phyloP scores from a whole-genome alignment of 352 stramenopile species.

The Phytopythium helicoides region DNA sequence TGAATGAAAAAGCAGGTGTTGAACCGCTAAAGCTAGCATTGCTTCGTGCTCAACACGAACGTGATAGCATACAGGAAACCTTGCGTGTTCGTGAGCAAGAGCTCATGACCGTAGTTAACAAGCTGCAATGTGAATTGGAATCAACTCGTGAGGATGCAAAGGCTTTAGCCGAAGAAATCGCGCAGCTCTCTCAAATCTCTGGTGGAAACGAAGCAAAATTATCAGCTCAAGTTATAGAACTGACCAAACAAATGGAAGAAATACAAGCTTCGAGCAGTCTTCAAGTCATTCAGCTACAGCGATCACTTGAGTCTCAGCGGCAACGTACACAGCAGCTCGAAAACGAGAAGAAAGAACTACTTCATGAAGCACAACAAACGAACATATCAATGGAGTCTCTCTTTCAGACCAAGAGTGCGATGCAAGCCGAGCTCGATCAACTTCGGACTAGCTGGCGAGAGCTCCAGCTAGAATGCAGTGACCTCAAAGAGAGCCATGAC shows the following conservation, averaged over 20 bases:
- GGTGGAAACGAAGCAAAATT: constrained; percentile 42
- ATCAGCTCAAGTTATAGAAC: constrained; percentile 35
- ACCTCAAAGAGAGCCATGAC: constrained; percentile 56
- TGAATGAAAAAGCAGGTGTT: constrained; percentile 14
- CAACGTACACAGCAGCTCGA: constrained; percentile 45
- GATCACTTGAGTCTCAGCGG: constrained; percentile 46
- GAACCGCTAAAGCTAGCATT: constrained; percentile 51
- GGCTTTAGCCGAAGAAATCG: constrained; percentile 45
- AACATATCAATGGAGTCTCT: constrained; percentile 53
- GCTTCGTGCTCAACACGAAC: constrained; percentile 45
- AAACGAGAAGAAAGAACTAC: constrained; percentile 58
- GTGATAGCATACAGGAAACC: constrained; percentile 29
- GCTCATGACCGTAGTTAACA: constrained; percentile 12
- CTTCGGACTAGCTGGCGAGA: constrained; percentile 40
- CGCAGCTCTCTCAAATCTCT: constrained; percentile 38
- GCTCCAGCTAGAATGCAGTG: constrained; percentile 44
- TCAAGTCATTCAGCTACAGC: constrained; percentile 65
- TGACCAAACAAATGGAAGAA: constrained; percentile 52
- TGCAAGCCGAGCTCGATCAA: constrained; percentile 62
- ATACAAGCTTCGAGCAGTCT: constrained; percentile 21
- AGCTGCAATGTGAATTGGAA: constrained; percentile 32
- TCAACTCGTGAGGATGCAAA: constrained; percentile 39
- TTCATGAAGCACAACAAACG: constrained; percentile 61
- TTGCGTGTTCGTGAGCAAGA: constrained; percentile 28
- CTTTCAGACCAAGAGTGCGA: constrained; percentile 48